phyloP scores from a whole-genome alignment of 2,329 filamentous ascomycete species.

The Colletotrichum abscissum region DNA sequence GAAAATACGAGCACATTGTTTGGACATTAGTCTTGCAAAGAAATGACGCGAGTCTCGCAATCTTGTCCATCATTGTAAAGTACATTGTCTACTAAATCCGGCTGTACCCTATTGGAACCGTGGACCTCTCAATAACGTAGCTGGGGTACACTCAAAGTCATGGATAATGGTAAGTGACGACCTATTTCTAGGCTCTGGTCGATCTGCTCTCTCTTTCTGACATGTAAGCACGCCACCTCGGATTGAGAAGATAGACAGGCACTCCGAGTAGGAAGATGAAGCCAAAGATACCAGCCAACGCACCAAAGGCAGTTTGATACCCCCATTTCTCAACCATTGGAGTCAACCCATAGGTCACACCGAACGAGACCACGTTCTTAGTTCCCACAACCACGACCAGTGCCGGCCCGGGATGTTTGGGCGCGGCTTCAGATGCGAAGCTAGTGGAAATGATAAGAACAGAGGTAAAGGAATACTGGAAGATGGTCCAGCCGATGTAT shows the following conservation, averaged over 20 bases:
- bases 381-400: conserved; percentile 46
- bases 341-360: conserved; percentile 43
- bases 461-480: conserved; percentile 42
- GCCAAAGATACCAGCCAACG: conserved; percentile 36
- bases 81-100: background rate
- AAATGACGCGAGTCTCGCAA: background rate
- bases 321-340: conserved; percentile 43
- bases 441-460: conserved; percentile 44
- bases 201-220: conserved; percentile 2
- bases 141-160: background rate
- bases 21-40: background rate
- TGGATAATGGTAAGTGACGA: background rate
- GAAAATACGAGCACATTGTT: no score
- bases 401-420: conserved; percentile 47
- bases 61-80: background rate
- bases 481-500: conserved; percentile 45
- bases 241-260: conserved; percentile 38
- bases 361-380: conserved; percentile 49
- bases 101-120: background rate
- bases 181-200: background rate
- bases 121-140: background rate
- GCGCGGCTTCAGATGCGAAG: conserved; percentile 47
- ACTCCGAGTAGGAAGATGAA: conserved; percentile 39
- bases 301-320: conserved; percentile 36
- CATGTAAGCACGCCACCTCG: conserved; percentile 32